Evolutionary conservation across 2,329 filamentous ascomycete genomes (phyloP).

Genomic region (Fusarium torreyae): DNA sequence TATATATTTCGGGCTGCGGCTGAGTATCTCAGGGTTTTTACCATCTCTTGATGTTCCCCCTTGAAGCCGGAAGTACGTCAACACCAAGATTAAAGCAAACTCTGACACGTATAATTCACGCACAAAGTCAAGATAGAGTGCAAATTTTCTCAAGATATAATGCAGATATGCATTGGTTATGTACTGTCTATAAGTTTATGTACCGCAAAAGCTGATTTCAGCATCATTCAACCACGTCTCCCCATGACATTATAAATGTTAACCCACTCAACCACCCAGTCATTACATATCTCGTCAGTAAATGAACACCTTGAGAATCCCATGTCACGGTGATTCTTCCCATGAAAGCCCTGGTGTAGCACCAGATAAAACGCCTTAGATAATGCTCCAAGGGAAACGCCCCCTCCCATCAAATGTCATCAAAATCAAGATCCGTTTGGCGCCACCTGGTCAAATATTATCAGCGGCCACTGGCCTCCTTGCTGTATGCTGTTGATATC

Average conservation of each 20-base stretch:
- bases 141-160: not conserved
- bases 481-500: slow-evolving; percentile 51
- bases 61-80: slow-evolving; percentile 1
- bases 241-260: slow-evolving; percentile 23
- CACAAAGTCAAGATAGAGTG: not conserved
- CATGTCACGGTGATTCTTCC: slow-evolving; percentile 11
- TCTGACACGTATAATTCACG: not conserved
- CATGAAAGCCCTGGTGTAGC: slow-evolving; percentile 21
- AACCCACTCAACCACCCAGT: slow-evolving; percentile 18
- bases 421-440: slow-evolving; percentile 47
- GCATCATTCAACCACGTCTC: slow-evolving; percentile 6
- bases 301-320: slow-evolving; percentile 11
- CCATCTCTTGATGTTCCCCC: not conserved
- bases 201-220: slow-evolving; percentile 18
- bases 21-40: too few relatives aligned
- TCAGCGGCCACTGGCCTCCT: slow-evolving; percentile 52
- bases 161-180: slow-evolving; percentile 28
- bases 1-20: too few relatives aligned
- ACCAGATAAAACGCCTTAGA: slow-evolving; percentile 35
- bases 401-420: slow-evolving; percentile 8
- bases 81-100: not conserved
- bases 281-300: slow-evolving; percentile 36
- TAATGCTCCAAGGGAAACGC: slow-evolving; percentile 35
- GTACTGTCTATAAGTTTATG: slow-evolving; percentile 38
- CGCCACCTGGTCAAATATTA: slow-evolving; percentile 52